These are phyloP conservation scores for Penicillium sp. DNA, from an alignment of 2,329 filamentous ascomycete species.

Conservation along the genomic window DNA sequence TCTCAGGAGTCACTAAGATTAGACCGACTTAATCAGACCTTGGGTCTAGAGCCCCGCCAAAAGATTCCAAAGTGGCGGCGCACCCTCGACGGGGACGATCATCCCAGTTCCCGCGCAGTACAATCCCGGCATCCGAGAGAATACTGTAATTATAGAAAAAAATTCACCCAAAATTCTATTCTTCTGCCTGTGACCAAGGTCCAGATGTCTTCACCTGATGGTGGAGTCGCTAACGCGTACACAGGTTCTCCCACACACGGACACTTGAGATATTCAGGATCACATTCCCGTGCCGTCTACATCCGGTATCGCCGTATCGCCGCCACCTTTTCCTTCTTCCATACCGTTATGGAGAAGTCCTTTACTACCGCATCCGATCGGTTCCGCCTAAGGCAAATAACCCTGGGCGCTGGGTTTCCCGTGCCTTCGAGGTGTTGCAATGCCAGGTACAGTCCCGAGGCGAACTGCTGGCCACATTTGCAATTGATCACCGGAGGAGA, in stretches of 20 bases:
- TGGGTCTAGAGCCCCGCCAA: constrained; percentile 7
- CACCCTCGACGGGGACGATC: constrained; percentile 3
- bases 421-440: constrained; percentile 3
- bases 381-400: constrained; percentile 10
- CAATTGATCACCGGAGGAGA: constrained; percentile 5
- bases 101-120: constrained; percentile 3
- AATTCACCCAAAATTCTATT: constrained; percentile 1
- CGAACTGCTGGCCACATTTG: constrained; percentile 15
- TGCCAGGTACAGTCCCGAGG: constrained; percentile 20
- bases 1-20: constrained; percentile 3
- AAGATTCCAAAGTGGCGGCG: constrained; percentile 2
- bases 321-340: not conserved
- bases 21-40: not conserved
- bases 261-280: not conserved
- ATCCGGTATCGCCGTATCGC: constrained; percentile 8
- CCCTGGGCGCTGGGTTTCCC: not conserved
- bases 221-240: constrained; percentile 14
- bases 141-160: not conserved
- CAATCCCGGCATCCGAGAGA: constrained; percentile 7
- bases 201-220: not conserved
- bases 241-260: not conserved
- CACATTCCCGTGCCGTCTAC: constrained; percentile 11
- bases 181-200: constrained; percentile 8
- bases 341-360: not conserved
- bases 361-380: constrained; percentile 7